phyloP scores from a whole-genome alignment of 2,329 filamentous ascomycete species.

The Peltaster fructicola region DNA sequence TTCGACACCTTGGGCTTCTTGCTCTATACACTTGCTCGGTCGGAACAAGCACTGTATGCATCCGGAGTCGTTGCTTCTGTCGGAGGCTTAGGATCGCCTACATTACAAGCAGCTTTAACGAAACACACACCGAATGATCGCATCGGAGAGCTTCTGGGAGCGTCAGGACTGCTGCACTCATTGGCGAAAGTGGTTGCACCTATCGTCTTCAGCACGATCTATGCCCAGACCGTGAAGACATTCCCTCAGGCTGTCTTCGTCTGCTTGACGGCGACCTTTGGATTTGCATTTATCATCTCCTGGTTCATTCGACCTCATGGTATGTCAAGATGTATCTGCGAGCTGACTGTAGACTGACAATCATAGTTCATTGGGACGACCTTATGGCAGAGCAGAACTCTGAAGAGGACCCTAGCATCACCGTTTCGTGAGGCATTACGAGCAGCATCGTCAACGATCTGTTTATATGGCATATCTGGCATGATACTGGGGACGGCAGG shows the following conservation, averaged over 20 bases:
- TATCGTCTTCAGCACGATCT: constrained; percentile 70
- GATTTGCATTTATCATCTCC: constrained; percentile 44
- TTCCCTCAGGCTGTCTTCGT: constrained; percentile 76
- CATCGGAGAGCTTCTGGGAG: constrained; percentile 76
- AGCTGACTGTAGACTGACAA: too few species aligned
- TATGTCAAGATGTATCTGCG: too few species aligned
- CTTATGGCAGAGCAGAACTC: too few species aligned
- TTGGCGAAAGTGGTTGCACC: constrained; percentile 64
- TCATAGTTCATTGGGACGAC: too few species aligned
- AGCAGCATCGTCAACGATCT: too few species aligned
- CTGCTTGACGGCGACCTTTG: constrained; percentile 50
- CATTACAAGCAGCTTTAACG: constrained; percentile 65
- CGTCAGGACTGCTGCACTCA: constrained; percentile 70
- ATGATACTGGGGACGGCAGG: too few species aligned
- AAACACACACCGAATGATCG: constrained; percentile 76
- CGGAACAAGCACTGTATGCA: constrained; percentile 46
- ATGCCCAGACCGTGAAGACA: constrained; percentile 58
- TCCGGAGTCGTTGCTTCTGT: constrained; percentile 58
- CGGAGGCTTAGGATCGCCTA: constrained; percentile 73
- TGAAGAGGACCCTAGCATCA: too few species aligned
- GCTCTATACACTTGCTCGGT: constrained; percentile 53
- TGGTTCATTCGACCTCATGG: constrained; percentile 57
- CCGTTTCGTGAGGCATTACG: too few species aligned
- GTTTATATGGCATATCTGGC: too few species aligned
- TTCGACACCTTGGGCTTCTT: constrained; percentile 61